Evolutionary conservation across 768 basidiomycete genomes (phyloP).

Genomic region (Asterophora parasitica): DNA sequence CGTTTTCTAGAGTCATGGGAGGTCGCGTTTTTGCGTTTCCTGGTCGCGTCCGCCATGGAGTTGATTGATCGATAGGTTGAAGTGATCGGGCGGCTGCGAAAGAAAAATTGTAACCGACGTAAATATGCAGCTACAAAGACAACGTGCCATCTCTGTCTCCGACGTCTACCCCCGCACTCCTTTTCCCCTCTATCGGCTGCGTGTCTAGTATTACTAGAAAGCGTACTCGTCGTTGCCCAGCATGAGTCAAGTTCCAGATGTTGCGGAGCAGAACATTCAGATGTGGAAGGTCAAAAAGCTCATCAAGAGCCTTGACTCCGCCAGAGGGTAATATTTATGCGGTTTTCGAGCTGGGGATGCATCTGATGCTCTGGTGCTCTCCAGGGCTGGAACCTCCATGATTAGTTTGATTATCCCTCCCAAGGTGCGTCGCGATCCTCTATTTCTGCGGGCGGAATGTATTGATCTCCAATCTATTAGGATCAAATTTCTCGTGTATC

Average conservation of each 20-base stretch:
- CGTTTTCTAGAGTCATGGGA: constrained; percentile 24
- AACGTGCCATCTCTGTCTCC: constrained; percentile 19
- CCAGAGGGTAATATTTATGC: constrained; percentile 63
- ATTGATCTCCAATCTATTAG: constrained; percentile 28
- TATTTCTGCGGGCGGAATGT: constrained; percentile 4
- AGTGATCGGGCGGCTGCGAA: constrained; percentile 13
- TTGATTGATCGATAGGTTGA: constrained; percentile 6
- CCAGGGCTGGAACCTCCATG: constrained; percentile 95
- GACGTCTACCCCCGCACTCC: constrained; percentile 15
- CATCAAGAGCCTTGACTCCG: constrained; percentile 94
- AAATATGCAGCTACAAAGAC: constrained; percentile 19
- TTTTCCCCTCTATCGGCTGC: constrained; percentile 16
- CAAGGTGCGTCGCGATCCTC: constrained; percentile 49
- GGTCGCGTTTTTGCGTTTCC: constrained; percentile 35
- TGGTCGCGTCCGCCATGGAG: constrained; percentile 17
- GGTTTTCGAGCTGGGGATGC: constrained; percentile 6
- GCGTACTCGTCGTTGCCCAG: constrained; percentile 36
- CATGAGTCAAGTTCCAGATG: constrained; percentile 65
- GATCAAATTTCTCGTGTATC: constrained; percentile 93
- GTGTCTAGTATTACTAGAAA: constrained; percentile 25
- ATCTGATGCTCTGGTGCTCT: constrained; percentile 20
- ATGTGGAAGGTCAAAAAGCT: constrained; percentile 99
- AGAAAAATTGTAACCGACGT: constrained; percentile 15
- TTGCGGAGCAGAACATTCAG: constrained; percentile 92
- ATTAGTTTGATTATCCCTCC: constrained; percentile 97